A percentile compares a stretch with the other conserved stretches of the same genome.
phyloP scores from a whole-genome alignment of 495 filamentous ascomycete genomes.

The Glarea lozoyensis region DNA sequence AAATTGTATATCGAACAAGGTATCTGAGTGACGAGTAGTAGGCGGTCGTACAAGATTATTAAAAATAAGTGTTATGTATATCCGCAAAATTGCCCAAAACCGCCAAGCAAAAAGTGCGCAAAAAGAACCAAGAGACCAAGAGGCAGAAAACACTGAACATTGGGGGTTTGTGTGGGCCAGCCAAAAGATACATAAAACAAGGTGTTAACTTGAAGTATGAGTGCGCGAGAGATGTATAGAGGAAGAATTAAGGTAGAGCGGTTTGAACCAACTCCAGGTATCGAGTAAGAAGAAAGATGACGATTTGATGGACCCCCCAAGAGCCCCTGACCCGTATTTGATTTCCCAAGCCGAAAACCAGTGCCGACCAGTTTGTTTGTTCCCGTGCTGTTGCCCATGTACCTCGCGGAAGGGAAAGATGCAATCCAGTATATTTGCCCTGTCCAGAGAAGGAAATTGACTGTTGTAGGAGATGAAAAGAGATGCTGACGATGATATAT shows the following conservation, averaged over 20 bases:
- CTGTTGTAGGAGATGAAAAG: too few relatives aligned
- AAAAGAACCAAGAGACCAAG: slow-evolving; percentile 1
- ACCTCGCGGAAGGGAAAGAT: slow-evolving; percentile 14
- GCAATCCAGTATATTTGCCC: slow-evolving; percentile 3
- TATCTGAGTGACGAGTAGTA: too few relatives aligned
- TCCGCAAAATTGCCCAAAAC: too few relatives aligned
- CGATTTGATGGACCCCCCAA: too few relatives aligned
- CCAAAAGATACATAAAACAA: slow-evolving; percentile 20
- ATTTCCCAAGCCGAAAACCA: slow-evolving; percentile 15
- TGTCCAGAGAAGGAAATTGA: too few relatives aligned
- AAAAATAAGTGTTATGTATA: too few relatives aligned
- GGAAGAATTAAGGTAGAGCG: background rate
- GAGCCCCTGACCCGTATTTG: slow-evolving; percentile 13
- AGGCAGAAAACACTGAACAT: slow-evolving; percentile 25
- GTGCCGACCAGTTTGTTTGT: slow-evolving; percentile 21
- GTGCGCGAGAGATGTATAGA: slow-evolving; percentile 17
- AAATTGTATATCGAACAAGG: slow-evolving; percentile 28
- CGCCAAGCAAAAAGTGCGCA: slow-evolving; percentile 9
- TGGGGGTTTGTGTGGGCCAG: slow-evolving; percentile 24
- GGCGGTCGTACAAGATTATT: too few relatives aligned
- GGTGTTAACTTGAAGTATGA: too few relatives aligned
- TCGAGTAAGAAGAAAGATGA: too few relatives aligned
- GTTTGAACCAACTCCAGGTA: too few relatives aligned
- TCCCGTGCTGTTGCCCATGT: slow-evolving; percentile 25
- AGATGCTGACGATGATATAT: slow-evolving; percentile 23